phyloP scores from a whole-genome alignment of 2,329 filamentous ascomycete species.

The Aspergillus arachidicola region DNA sequence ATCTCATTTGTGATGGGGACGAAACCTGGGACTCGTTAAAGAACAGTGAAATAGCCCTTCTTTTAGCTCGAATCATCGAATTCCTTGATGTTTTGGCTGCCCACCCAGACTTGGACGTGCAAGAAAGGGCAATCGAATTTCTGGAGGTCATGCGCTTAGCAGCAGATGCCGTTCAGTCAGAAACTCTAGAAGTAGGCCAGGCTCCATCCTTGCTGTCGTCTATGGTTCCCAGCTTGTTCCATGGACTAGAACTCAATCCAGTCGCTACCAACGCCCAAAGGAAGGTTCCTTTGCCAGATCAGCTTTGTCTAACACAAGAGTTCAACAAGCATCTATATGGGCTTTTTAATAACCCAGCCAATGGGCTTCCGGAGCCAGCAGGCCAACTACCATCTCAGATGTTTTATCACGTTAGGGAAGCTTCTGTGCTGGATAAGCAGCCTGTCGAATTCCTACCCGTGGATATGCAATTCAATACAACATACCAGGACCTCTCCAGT shows the following conservation, averaged over 20 bases:
- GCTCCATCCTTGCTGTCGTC: slow-evolving; percentile 84
- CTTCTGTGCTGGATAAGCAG: slow-evolving; percentile 21
- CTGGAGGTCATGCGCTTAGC: slow-evolving; percentile 85
- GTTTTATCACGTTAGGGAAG: slow-evolving; percentile 44
- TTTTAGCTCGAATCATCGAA: slow-evolving; percentile 80
- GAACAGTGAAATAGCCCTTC: slow-evolving; percentile 72
- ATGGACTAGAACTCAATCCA: slow-evolving; percentile 86
- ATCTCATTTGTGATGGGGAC: slow-evolving; percentile 63
- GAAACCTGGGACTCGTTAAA: slow-evolving; percentile 71
- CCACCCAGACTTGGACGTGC: slow-evolving; percentile 89
- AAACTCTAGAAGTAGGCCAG: slow-evolving; percentile 48
- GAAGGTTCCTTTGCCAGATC: slow-evolving; percentile 79
- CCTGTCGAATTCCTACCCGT: slow-evolving; percentile 21
- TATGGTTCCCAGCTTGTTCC: slow-evolving; percentile 85
- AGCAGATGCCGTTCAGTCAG: slow-evolving; percentile 65
- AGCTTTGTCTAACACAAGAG: slow-evolving; percentile 75
- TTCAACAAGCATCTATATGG: slow-evolving; percentile 75
- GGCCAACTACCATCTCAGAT: slow-evolving; percentile 49
- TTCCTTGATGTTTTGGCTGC: slow-evolving; percentile 76
- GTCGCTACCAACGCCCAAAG: slow-evolving; percentile 80
- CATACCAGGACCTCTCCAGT: slow-evolving; percentile 39
- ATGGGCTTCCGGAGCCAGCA: slow-evolving; percentile 46
- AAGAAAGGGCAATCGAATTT: slow-evolving; percentile 92
- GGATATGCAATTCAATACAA: slow-evolving; percentile 24
- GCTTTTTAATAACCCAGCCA: slow-evolving; percentile 63